phyloP scores from a whole-genome alignment of 1,284 basidiomycete species.

The Tylopilus orsonianus region DNA sequence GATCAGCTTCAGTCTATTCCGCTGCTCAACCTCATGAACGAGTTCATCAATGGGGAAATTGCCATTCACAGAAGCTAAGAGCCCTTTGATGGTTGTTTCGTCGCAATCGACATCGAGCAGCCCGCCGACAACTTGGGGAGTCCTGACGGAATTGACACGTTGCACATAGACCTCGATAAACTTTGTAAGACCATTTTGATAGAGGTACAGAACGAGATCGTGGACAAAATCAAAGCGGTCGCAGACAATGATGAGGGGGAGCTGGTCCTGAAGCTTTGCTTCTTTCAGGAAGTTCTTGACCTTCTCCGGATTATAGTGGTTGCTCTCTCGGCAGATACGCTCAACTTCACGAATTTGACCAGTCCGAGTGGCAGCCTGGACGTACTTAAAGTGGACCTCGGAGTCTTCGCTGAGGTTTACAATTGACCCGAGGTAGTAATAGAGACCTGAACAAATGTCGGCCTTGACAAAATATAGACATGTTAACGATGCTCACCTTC shows the following conservation, averaged over 20 bases:
- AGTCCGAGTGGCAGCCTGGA: constrained; percentile 97
- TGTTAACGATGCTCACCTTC: constrained; percentile 56
- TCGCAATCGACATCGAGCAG: constrained; percentile 98
- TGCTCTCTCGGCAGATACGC: constrained; percentile 97
- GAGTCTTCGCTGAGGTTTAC: constrained; percentile 96
- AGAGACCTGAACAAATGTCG: constrained; percentile 63
- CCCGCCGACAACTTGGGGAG: constrained; percentile 98
- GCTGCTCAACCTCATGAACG: constrained; percentile 94
- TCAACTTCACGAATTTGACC: constrained; percentile 99
- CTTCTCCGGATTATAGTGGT: constrained; percentile 98
- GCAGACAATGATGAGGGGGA: constrained; percentile 99
- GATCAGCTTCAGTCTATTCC: constrained; percentile 96
- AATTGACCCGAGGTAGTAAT: constrained; percentile 97
- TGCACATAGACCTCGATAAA: constrained; percentile 99
- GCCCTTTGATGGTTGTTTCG: constrained; percentile 92
- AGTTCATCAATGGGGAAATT: constrained; percentile 98
- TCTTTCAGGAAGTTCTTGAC: constrained; percentile 99
- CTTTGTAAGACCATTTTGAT: constrained; percentile 95
- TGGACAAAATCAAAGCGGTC: constrained; percentile 99
- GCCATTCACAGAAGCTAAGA: constrained; percentile 92
- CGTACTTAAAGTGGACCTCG: constrained; percentile 99
- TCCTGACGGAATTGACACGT: constrained; percentile 94
- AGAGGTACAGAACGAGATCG: constrained; percentile 97
- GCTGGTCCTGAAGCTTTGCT: constrained; percentile 94
- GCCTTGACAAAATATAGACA: background rate